Base-by-base conservation (phyloP, 2,329 filamentous ascomycete genomes). In the Penicillium sp. region DNA sequence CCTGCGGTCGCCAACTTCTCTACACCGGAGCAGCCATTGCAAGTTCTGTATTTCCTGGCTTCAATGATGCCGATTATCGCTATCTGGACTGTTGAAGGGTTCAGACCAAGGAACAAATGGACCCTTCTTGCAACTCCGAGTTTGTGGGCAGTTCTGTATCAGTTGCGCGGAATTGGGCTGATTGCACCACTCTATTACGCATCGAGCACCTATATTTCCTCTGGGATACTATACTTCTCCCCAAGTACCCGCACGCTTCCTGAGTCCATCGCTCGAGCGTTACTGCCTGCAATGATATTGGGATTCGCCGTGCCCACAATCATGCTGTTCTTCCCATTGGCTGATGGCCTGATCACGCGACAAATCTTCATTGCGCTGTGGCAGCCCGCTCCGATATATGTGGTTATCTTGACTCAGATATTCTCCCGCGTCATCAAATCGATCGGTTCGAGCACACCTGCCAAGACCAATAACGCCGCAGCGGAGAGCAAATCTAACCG, bases 151-250 rank as follows among this genome's bases (percentile, higher is more conserved):
- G 49, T 61, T 43, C n/a, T 62, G 12, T 64, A 57, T 35, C 61
- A 64, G 39, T 36, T 64, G 29, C 61, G 58, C 17, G 61, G 61
- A 5, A 61, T 64, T 9, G 61, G 60, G 10, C 36, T 67, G 36
- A 64, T 68, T 35, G 61, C 66, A 7, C 68, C 70, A 10, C 27
- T 69, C 4, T 70, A 66, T 53, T 70, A 64, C 39, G 56, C 66
- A 15, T 43, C 53, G 19, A 68, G 61, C 48, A 49, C 65, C 5
- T 65, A 53, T 38, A 47, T 54, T 21, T 66, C 60, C 10, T 44
- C 51, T 3, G 49, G 44, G 8, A 33, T 48, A 1, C 12, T 39
- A 13, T 68, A 67, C 49, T 65, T 62, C 35, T 43, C 54, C 1
- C 47, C 61, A 4, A 55, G 58, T 9, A 48, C 52, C 10, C 57